Evolutionary conservation across 148 eudicot species (phyloP).

Genomic region (Rheum nobile): DNA sequence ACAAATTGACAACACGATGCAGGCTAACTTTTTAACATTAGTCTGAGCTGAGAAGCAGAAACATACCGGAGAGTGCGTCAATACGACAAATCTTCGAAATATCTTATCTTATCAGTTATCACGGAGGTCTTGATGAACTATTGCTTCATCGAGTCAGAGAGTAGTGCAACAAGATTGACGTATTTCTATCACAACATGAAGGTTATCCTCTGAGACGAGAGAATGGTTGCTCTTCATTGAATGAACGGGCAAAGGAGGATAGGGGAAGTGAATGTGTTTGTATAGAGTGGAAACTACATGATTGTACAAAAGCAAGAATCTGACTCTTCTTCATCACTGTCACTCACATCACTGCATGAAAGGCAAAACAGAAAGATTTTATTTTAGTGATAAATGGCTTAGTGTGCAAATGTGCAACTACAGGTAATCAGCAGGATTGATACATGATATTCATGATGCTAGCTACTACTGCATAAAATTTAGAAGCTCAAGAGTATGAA

Average conservation of each 20-base stretch:
- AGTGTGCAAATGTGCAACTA: neutral
- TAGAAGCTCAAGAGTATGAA: too few relatives aligned
- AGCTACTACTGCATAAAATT: too few relatives aligned
- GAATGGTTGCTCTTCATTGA: neutral
- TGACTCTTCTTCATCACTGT: slow-evolving; percentile 28
- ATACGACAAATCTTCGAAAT: neutral
- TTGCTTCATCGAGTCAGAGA: neutral
- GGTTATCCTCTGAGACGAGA: neutral
- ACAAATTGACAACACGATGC: neutral
- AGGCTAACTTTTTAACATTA: neutral
- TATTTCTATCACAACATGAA: neutral
- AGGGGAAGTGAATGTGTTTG: neutral
- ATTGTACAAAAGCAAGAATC: slow-evolving; percentile 39
- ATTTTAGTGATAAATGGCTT: neutral
- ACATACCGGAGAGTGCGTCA: neutral
- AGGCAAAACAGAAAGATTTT: neutral
- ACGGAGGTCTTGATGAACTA: neutral
- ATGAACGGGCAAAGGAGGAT: too few relatives aligned
- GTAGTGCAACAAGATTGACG: neutral
- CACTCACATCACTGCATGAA: slow-evolving; percentile 38
- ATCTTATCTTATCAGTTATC: too few relatives aligned
- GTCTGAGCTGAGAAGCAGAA: neutral
- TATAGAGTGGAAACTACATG: slow-evolving; percentile 22
- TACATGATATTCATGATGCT: too few relatives aligned
- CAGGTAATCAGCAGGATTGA: neutral